phyloP scores from a whole-genome alignment of 2,329 filamentous ascomycete species.

The Tolypocladium ovalisporum region DNA sequence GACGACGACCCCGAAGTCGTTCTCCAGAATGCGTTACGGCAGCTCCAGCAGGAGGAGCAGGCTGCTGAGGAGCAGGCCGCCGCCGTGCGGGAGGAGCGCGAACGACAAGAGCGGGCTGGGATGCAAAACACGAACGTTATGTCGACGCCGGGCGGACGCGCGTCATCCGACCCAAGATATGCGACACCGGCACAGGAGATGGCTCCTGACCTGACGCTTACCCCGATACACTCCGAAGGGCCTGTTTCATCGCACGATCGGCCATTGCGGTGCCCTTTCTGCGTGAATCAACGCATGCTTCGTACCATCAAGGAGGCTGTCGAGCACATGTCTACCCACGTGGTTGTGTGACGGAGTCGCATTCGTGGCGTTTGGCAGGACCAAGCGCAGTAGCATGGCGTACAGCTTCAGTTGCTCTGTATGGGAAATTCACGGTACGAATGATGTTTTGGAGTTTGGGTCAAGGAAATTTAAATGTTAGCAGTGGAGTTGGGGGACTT shows the following conservation, averaged over 20 bases:
- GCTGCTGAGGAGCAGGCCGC: conserved; percentile 47
- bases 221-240: conserved; percentile 40
- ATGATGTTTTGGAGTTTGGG: not conserved
- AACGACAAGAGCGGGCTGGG: conserved; percentile 31
- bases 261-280: conserved; percentile 48
- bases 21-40: conserved; percentile 46
- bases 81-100: conserved; percentile 40
- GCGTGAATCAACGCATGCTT: conserved; percentile 50
- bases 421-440: not conserved
- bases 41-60: conserved; percentile 48
- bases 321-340: conserved; percentile 51
- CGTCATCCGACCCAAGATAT: conserved; percentile 20
- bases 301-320: conserved; percentile 50
- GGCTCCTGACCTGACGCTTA: conserved; percentile 35
- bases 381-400: not conserved
- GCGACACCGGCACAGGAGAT: conserved; percentile 23
- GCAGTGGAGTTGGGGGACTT: not conserved
- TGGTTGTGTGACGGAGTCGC: conserved; percentile 33
- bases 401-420: not conserved
- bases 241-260: conserved; percentile 34
- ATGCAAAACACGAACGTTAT: conserved; percentile 17
- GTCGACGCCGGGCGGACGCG: conserved; percentile 18
- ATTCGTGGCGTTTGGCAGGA: not conserved
- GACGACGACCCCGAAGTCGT: conserved; percentile 47
- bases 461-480: not conserved